These are phyloP conservation scores for Vanderwaltozyma yarrowii DNA, from an alignment of 805 yeast species.

Conservation along the genomic window DNA sequence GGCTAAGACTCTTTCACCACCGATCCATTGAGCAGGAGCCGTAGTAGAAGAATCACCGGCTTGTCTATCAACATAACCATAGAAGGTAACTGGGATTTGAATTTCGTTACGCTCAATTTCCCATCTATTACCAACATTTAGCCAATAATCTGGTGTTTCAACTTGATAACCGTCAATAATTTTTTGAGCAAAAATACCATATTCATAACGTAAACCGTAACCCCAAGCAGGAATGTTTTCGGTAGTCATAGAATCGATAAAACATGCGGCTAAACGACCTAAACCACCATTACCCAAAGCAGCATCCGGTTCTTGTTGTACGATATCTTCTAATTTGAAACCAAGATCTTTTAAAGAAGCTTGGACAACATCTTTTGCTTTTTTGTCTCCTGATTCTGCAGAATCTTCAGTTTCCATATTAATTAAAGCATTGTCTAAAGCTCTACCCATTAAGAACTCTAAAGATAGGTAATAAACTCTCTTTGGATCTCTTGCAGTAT, in stretches of 20 bases:
- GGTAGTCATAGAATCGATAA: slow-evolving; percentile 78
- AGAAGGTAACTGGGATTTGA: slow-evolving; percentile 82
- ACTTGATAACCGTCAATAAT: slow-evolving; percentile 90
- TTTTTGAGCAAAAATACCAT: slow-evolving; percentile 86
- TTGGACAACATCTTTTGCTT: slow-evolving; percentile 42
- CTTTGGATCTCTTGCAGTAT: slow-evolving; percentile 73
- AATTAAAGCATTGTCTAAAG: slow-evolving; percentile 86
- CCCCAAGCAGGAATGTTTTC: slow-evolving; percentile 94
- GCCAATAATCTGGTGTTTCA: slow-evolving; percentile 92
- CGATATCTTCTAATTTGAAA: slow-evolving; percentile 75
- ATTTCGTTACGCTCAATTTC: slow-evolving; percentile 81
- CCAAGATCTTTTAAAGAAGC: slow-evolving; percentile 64
- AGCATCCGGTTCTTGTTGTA: slow-evolving; percentile 86
- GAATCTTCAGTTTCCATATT: slow-evolving; percentile 44
- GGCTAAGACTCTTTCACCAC: slow-evolving; percentile 84
- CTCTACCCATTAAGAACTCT: slow-evolving; percentile 91
- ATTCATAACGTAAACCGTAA: slow-evolving; percentile 85
- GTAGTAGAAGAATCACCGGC: slow-evolving; percentile 41
- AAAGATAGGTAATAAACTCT: slow-evolving; percentile 78
- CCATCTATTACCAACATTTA: slow-evolving; percentile 85
- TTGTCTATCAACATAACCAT: slow-evolving; percentile 65
- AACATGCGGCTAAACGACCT: slow-evolving; percentile 92
- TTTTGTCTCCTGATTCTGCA: slow-evolving; percentile 4
- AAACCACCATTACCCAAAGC: slow-evolving; percentile 93
- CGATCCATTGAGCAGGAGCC: slow-evolving; percentile 62